Base-by-base conservation (phyloP, 805 yeast species). In the Phaffomyces thermotolerans region DNA sequence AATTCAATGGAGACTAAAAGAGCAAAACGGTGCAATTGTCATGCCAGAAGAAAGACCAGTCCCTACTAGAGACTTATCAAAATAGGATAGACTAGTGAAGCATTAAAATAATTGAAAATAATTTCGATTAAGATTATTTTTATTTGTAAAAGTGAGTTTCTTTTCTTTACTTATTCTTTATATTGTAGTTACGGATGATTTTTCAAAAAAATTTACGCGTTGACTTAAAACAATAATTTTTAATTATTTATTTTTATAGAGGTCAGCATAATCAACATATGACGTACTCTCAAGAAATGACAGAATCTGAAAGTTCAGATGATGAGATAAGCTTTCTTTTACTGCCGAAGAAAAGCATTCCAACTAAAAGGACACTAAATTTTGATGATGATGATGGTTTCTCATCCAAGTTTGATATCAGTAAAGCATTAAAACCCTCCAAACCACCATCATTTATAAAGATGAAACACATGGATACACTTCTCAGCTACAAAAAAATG, bases 1-100 rank as follows among this genome's bases (percentile, higher is more conserved):
- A 46, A 72, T 74, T 38, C 93, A 85, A 61, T 77, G 75, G 62
- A 65, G 73, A 47, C 62, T 81, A 37, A 76, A 76, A 57, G 93
- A 84, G 58, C 60, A 62, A 24, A 67, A 64, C 41, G 85, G 86
- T 0, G 27, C 62, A 20, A 48, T 76, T 34, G 49, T 43, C 4
- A 52, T 74, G 6, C 82, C 82, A 9, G 64, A 64, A 40, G 49
- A 59, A 36, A 60, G 75, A 40, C 75, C 75, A 10, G 49, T 56
- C 20, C 45, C 44, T 25, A 39, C 44, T 6, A 33, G 39, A 29
- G 41, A 47, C 17, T 34, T 41, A 25, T 39, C 50, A 8, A 25
- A 27, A 34, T 7, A 29, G 13, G 13, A 25, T 8, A 31, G 15
- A 15, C 1, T 13, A 10, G 6, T 10, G 12, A 12, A 10, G 29